phyloP scores from a whole-genome alignment of 345 rosid species.

The Cardamine occulta region DNA sequence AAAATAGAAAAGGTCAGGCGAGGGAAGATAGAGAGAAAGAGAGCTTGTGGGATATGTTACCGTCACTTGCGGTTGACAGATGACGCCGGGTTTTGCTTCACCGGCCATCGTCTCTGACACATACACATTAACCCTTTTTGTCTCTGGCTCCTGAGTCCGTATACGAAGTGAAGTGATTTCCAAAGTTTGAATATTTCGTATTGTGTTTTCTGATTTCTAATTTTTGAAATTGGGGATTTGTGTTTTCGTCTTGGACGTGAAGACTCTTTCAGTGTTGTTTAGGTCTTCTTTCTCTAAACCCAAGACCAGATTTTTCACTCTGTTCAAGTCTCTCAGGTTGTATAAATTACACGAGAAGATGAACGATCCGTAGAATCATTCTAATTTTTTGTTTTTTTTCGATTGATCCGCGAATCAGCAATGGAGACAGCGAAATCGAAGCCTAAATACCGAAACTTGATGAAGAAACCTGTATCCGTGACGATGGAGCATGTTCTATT shows the following conservation, averaged over 20 bases:
- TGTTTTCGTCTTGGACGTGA: conserved; percentile 16
- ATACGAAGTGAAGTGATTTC: background rate
- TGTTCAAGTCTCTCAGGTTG: background rate
- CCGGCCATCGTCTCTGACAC: conserved; percentile 26
- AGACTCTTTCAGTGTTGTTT: conserved; percentile 23
- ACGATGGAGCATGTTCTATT: conserved; percentile 87
- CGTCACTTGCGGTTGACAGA: conserved; percentile 42
- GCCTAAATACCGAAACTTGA: conserved; percentile 50
- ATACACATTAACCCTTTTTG: background rate
- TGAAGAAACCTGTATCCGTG: conserved; percentile 55
- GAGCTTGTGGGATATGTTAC: conserved; percentile 16
- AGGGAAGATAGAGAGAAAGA: conserved; percentile 10
- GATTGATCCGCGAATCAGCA: conserved; percentile 32
- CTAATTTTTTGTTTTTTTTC: background rate
- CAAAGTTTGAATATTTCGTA: conserved; percentile 7
- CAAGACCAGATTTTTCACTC: conserved; percentile 8
- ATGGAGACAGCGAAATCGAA: conserved; percentile 49
- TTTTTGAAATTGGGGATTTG: background rate
- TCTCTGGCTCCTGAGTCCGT: background rate
- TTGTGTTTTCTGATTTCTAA: conserved; percentile 10
- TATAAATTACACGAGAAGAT: conserved; percentile 11
- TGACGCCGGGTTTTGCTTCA: conserved; percentile 39
- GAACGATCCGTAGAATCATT: conserved; percentile 37
- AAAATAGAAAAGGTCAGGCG: background rate
- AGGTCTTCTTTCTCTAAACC: conserved; percentile 27